Base-by-base conservation (phyloP, 1,284 basidiomycete genomes). In the Athelia sp. region DNA sequence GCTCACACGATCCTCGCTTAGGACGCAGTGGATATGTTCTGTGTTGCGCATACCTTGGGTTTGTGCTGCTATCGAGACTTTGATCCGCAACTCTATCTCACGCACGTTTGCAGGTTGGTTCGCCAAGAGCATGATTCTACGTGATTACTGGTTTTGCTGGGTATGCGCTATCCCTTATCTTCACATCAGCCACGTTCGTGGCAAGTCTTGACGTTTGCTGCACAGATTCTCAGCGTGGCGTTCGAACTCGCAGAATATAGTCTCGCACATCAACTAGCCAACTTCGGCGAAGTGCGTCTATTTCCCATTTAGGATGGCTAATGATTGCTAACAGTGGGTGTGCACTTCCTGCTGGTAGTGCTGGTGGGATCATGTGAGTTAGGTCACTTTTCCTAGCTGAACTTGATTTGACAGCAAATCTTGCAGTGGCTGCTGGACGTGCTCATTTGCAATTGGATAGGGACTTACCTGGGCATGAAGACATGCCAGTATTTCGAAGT, bases 141-240 rank as follows among this genome's bases (percentile, higher is more conserved):
- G 90, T 24, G 89, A 92, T 60, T 92, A 92, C 60, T 92, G 89
- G 89, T 91, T 91, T 60, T 91, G 90, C 59, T 90, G 87, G 88
- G 88, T 89, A 60, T 50, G 62, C 53, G 45, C n/a, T n/a, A n/a
- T n/a, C n/a, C n/a, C n/a, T n/a, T n/a, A n/a, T n/a, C 38, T 34
- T 49, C 43, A 44, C 48, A 46, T 46, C 56, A 43, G 40, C 48
- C 31, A 6, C 36, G n/a, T n/a, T n/a, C n/a, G n/a, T n/a, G n/a
- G n/a, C n/a, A n/a, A n/a, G n/a, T n/a, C n/a, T n/a, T n/a, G n/a
- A n/a, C n/a, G n/a, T n/a, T n/a, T n/a, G n/a, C n/a, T n/a, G n/a
- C n/a, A n/a, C 62, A 90, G 89, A 92, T 92, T 58, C 67, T 92
- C 50, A 90, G 87, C 61, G 78, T 92, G 45, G 87, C 87, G 19